These are phyloP conservation scores for Chenopodium quinoa DNA, from an alignment of 148 eudicot genomes.

Conservation along the genomic window DNA sequence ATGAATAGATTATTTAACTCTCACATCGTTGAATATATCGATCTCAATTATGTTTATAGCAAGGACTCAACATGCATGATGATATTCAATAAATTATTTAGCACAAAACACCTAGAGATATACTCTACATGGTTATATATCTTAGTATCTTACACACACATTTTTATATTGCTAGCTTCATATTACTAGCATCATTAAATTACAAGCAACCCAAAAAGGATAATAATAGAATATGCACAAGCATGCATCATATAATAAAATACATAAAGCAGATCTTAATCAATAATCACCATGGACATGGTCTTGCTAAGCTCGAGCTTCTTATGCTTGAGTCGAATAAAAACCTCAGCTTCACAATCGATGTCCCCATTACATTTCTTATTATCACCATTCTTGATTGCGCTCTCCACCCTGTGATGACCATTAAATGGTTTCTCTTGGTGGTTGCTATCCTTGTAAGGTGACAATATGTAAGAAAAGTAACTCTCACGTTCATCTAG, in stretches of 20 bases:
- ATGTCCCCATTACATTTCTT: constrained; percentile 15
- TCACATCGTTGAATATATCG: too few relatives aligned
- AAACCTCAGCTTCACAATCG: constrained; percentile 30
- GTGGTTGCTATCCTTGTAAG: neutral
- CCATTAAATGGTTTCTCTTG: neutral
- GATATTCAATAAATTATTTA: too few relatives aligned
- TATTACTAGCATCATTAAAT: too few relatives aligned
- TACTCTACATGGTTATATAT: too few relatives aligned
- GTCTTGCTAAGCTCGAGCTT: constrained; percentile 21
- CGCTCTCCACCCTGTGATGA: constrained; percentile 5
- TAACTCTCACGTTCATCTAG: constrained; percentile 32
- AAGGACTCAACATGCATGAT: too few relatives aligned
- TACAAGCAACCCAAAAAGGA: too few relatives aligned
- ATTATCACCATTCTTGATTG: neutral
- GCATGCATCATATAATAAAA: neutral
- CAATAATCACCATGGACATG: neutral
- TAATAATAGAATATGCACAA: neutral
- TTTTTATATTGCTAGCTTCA: too few relatives aligned
- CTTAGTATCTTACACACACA: too few relatives aligned
- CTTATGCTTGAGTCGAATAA: constrained; percentile 21
- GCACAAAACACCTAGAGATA: too few relatives aligned
- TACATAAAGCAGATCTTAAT: neutral
- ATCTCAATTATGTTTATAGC: too few relatives aligned
- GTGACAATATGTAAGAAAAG: constrained; percentile 23
- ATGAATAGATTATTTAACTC: too few relatives aligned